Percentiles rank a stretch among this genome's conserved stretches.
Conservation (phyloP, 176 grass and related monocot species). For the Juncus inflexus region DNA sequence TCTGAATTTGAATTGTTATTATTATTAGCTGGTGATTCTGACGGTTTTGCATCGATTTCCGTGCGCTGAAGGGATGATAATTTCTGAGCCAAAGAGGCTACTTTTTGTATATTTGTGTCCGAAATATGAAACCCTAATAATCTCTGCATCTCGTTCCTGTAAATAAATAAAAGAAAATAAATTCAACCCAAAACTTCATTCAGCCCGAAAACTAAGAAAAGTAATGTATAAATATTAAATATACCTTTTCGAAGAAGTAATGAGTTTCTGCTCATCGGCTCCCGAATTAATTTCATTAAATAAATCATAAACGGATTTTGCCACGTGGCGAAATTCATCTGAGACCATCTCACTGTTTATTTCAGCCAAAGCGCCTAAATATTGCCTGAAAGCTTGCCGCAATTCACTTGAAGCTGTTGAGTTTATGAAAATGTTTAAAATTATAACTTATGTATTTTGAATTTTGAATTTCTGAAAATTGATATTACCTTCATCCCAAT, state of each 20-base stretch:
- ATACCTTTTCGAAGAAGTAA: conserved; percentile 21
- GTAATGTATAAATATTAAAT: background rate
- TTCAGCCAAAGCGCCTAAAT: conserved; percentile 62
- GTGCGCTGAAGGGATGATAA: conserved; percentile 47
- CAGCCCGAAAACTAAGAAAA: too few species aligned
- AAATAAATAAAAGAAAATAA: background rate
- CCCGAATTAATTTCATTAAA: conserved; percentile 37
- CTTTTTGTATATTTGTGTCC: conserved; percentile 46
- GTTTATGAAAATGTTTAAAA: too few species aligned
- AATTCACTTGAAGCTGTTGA: conserved; percentile 58
- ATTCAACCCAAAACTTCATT: too few species aligned
- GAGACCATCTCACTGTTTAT: conserved; percentile 71
- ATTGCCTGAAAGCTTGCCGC: conserved; percentile 77
- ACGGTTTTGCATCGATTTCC: conserved; percentile 22
- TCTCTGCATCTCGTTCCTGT: conserved; percentile 65
- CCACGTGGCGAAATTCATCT: conserved; percentile 73
- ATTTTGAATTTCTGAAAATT: too few species aligned
- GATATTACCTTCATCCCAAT: conserved; percentile 83
- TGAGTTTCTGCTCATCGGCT: conserved; percentile 15
- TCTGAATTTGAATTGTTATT: conserved; percentile 21
- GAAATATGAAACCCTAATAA: conserved; percentile 62
- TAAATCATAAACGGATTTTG: conserved; percentile 52
- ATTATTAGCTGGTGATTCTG: conserved; percentile 2
- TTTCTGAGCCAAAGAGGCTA: conserved; percentile 54
- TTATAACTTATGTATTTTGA: too few species aligned